Base-by-base conservation (phyloP, 495 filamentous ascomycete species). In the Coniosporium apollinis region DNA sequence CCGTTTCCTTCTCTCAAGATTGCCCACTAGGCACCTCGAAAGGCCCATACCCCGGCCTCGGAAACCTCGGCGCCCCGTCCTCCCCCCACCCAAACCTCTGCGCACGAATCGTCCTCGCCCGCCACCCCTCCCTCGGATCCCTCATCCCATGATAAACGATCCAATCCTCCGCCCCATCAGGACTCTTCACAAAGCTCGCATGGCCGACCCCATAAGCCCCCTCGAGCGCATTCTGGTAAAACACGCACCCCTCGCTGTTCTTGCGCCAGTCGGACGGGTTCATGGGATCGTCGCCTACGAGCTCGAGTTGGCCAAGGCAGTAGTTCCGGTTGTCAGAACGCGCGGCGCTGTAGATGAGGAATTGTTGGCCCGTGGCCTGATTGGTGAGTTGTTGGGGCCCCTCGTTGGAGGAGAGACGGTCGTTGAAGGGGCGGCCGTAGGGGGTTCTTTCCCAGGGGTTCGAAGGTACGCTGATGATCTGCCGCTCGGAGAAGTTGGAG, bases 91-190 rank as follows among this genome's bases (percentile, higher is more conserved):
- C 42, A 34, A 61, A 59, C 38, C 43, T 51, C 48, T 61, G 58
- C 25, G 52, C 45, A 6, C 57, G 36, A 28, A 59, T 57, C 16
- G 54, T 57, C 28, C 56, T 43, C n/a, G 54, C 52, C n/a, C 19
- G 30, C 50, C 51, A 61, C n/a, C 52, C 49, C 30, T 48, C 46
- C 13, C 25, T 45, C 11, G 52, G 54, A 42, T 61, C 44, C 26
- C 42, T 29, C 57, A 59, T 59, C 9, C 59, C 64, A 42, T 66
- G 64, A 39, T 68, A 68, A 2, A 68, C 60, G 20, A 66, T 59
- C 40, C 58, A 68, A 32, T 58, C 45, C 44, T 66, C 62, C 1
- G 31, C 56, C 2, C 59, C 59, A 41, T 66, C 62, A 0, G 60
- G 59, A 19, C 58, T 62, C 22, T 52, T 59, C 16, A 47, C 54